Evolutionary conservation across 495 filamentous ascomycete species (phyloP).

Genomic region (Penicillium tannophilum): DNA sequence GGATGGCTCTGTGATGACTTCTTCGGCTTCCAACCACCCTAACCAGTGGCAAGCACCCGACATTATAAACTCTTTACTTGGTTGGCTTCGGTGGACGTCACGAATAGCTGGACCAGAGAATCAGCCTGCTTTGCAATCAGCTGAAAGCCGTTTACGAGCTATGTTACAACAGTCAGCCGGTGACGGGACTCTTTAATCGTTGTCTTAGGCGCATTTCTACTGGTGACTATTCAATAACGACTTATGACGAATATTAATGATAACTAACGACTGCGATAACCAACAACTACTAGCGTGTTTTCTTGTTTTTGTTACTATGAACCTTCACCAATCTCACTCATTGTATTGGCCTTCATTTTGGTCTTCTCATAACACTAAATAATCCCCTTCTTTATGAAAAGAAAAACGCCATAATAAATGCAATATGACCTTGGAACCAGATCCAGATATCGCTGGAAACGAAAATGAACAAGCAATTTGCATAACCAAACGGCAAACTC

Average conservation of each 20-base stretch:
- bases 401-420: conserved; percentile 16
- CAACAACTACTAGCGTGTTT: not conserved
- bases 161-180: conserved; percentile 34
- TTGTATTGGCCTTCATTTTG: not conserved
- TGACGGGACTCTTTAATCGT: not conserved
- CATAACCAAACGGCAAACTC: no score
- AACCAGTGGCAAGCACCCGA: conserved; percentile 14
- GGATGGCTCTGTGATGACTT: not conserved
- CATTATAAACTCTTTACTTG: conserved; percentile 38
- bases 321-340: not conserved
- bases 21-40: not conserved
- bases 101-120: conserved; percentile 22
- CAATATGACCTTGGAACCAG: conserved; percentile 4
- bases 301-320: not conserved
- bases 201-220: not conserved
- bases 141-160: conserved; percentile 42
- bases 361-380: not conserved
- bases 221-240: not conserved
- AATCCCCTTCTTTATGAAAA: not conserved
- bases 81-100: conserved; percentile 39
- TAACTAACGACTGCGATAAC: conserved; percentile 12
- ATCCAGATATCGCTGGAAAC: conserved; percentile 1
- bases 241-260: conserved; percentile 13
- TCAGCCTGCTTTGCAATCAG: conserved; percentile 30
- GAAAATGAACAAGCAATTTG: not conserved